phyloP scores from a whole-genome alignment of 176 grass and related monocot genomes.

The Rhipidocladum racemiflorum region DNA sequence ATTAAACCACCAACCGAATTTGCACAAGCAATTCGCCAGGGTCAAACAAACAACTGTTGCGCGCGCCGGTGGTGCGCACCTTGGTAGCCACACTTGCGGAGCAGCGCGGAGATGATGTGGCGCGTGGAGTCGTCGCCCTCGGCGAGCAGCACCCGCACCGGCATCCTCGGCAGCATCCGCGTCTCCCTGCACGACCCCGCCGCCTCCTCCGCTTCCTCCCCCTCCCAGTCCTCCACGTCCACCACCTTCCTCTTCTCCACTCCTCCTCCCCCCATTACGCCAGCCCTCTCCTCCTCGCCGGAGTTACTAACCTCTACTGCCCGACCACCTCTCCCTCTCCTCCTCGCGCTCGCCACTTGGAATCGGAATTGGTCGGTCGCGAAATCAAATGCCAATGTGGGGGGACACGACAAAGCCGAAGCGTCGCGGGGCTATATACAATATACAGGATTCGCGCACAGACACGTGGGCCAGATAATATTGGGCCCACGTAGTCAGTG shows the following conservation, averaged over 20 bases:
- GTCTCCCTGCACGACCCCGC: conserved; percentile 26
- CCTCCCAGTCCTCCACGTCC: conserved; percentile 37
- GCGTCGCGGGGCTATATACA: neutral
- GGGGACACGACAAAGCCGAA: conserved; percentile 5
- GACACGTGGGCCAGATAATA: neutral
- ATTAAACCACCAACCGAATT: neutral
- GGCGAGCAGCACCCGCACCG: conserved; percentile 89
- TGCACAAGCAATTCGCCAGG: neutral
- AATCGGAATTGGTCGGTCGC: neutral
- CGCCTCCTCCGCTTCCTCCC: conserved; percentile 21
- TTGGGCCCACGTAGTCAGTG: neutral
- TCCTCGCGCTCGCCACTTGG: conserved; percentile 26
- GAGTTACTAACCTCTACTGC: neutral
- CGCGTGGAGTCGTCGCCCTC: conserved; percentile 96
- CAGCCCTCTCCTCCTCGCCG: neutral
- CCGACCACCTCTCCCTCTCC: neutral
- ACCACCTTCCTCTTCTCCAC: conserved; percentile 35
- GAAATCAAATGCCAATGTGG: conserved; percentile 29
- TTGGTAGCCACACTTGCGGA: conserved; percentile 89
- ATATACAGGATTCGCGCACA: neutral
- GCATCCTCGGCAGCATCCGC: conserved; percentile 75
- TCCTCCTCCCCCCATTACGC: conserved; percentile 20
- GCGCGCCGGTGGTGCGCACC: conserved; percentile 39
- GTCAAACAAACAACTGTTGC: neutral
- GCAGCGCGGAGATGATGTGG: conserved; percentile 91